Conservation (phyloP, 257 asterid species). For the Solanum commersonii region DNA sequence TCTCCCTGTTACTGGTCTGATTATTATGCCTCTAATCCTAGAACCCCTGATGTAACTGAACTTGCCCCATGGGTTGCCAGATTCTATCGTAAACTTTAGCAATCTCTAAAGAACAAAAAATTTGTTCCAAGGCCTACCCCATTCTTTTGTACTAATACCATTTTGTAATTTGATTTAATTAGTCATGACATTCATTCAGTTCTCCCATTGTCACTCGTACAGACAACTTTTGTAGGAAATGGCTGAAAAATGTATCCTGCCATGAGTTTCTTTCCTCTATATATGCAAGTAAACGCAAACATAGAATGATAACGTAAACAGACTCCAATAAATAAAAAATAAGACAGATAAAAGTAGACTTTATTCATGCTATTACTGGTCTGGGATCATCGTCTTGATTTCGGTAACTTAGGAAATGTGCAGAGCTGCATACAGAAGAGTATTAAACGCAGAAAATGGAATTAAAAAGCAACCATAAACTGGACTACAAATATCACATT, state of each 20-base stretch:
- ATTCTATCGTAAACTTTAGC: constrained; percentile 30
- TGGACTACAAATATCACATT: neutral
- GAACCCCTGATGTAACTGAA: constrained; percentile 54
- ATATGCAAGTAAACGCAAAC: neutral
- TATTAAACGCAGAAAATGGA: neutral
- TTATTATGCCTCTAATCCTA: constrained; percentile 52
- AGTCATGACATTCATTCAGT: neutral
- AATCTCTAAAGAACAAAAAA: neutral
- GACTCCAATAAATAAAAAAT: neutral
- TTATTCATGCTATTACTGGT: neutral
- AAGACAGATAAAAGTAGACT: neutral
- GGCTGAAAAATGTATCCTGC: neutral
- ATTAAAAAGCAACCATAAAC: neutral
- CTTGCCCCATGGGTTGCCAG: constrained; percentile 90
- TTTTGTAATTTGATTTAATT: neutral
- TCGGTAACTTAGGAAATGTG: neutral
- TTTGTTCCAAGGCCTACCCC: neutral
- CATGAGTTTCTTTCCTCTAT: neutral
- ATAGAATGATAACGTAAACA: neutral
- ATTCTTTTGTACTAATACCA: neutral
- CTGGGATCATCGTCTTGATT: neutral
- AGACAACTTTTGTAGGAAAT: neutral
- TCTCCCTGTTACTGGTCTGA: constrained; percentile 78
- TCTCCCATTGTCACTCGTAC: neutral
- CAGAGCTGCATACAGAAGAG: neutral